These are phyloP conservation scores for Backusella sp. DNA, from an alignment of 192 early-diverging fungal species.

Conservation along the genomic window DNA sequence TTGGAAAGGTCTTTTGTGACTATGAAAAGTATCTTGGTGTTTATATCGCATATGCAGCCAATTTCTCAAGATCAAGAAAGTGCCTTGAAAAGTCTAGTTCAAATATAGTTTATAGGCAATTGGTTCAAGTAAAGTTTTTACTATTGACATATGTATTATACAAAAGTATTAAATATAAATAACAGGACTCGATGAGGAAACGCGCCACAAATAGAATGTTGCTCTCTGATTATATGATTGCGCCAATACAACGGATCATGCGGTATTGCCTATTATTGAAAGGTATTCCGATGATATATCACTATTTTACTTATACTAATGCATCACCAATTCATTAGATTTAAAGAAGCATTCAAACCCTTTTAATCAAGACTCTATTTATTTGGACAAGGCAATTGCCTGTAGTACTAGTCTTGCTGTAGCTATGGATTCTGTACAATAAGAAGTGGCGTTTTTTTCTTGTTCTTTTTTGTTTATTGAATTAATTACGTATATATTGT, in stretches of 20 bases:
- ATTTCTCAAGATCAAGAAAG: slow-evolving; percentile 24
- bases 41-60: slow-evolving; percentile 33
- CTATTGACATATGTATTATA: not conserved
- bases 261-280: slow-evolving; percentile 68
- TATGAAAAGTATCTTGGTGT: slow-evolving; percentile 28
- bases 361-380: slow-evolving; percentile 18
- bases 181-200: slow-evolving; percentile 29
- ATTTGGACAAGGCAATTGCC: slow-evolving; percentile 28
- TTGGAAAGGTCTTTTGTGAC: slow-evolving; percentile 32
- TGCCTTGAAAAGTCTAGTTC: slow-evolving; percentile 22
- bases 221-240: slow-evolving; percentile 70
- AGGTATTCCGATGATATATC: slow-evolving; percentile 19
- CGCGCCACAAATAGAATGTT: slow-evolving; percentile 50
- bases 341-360: slow-evolving; percentile 33
- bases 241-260: slow-evolving; percentile 75
- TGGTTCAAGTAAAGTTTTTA: slow-evolving; percentile 24
- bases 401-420: slow-evolving; percentile 21
- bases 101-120: slow-evolving; percentile 28
- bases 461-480: not conserved
- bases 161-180: not conserved
- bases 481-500: not conserved
- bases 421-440: slow-evolving; percentile 34
- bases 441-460: not conserved
- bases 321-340: slow-evolving; percentile 9
- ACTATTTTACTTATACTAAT: not conserved